Base-by-base conservation (phyloP, 2,329 filamentous ascomycete genomes). In the Periglandula ipomoeae region DNA sequence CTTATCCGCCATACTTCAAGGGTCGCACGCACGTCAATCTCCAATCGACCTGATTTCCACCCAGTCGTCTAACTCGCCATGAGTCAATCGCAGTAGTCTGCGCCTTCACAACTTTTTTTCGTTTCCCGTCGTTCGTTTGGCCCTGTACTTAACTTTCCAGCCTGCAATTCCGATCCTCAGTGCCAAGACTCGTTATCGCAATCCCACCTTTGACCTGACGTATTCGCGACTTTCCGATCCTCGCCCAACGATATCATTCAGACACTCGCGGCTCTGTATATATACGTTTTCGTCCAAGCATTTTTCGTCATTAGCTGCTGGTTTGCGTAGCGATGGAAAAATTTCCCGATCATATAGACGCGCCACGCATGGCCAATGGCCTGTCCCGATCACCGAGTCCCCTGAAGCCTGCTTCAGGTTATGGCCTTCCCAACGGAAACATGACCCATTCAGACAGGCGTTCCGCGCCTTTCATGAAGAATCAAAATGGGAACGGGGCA, bases 321-420 rank as follows among this genome's bases (percentile, higher is more conserved):
- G 24, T 34, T 38, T 27, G 35, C 47, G 38, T 22, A 26, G 44
- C 41, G 20, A 76, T 77, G 64, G 77, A 81, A 62, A 78, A 78
- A 61, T 81, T 81, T 53, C 78, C 78, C 54, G 77, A 81, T 53
- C 65, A 70, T 50, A 66, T 76, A 56, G 76, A 79, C 56, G 57
- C 64, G 51, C 56, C 58, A n/a, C 55, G 55, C n/a, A 53, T 59
- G 52, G 53, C 51, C 53, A 62, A 60, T 51, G 55, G 57, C 49
- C 52, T 53, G 30, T 54, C 56, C 32, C 60, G 58, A 44, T 57
- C 56, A 5, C 56, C 57, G 24, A 63, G 57, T 48, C 60, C 62
- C 43, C 50, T 54, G 23, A 59, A 55, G 44, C 51, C 59, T 40
- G 56, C 60, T 8, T 55, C 58, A 5, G 55, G 56, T 20, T 59